Percentiles rank a stretch among this genome's conserved stretches.
These are phyloP conservation scores for Hypocreales sp. DNA, from an alignment of 2,329 filamentous ascomycete species.

Conservation along the genomic window DNA sequence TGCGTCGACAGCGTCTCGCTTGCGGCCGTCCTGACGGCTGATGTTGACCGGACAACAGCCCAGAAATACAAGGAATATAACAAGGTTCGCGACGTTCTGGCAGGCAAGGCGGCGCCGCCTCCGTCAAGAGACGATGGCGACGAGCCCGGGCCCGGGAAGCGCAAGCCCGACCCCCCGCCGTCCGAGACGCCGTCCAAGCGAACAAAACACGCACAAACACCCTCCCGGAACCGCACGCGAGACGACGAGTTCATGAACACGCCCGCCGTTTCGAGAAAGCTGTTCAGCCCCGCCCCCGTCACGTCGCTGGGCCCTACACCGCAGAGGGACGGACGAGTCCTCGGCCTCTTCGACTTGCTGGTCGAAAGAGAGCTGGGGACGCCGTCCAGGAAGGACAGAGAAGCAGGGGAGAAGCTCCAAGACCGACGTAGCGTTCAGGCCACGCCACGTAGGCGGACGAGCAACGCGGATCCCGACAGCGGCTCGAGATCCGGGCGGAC, in stretches of 20 bases:
- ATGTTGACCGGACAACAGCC: conserved; percentile 30
- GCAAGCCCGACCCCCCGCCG: conserved; percentile 19
- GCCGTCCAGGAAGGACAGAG: conserved; percentile 26
- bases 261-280: conserved; percentile 38
- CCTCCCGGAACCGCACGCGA: conserved; percentile 22
- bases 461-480: conserved; percentile 12
- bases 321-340: conserved; percentile 60
- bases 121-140: conserved; percentile 11
- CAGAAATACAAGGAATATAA: conserved; percentile 67
- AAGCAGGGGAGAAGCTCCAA: conserved; percentile 6
- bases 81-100: conserved; percentile 42
- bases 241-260: conserved; percentile 33
- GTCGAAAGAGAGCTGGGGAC: conserved; percentile 32
- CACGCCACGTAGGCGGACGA: conserved; percentile 30
- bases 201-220: conserved; percentile 28
- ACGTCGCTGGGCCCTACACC: conserved; percentile 63
- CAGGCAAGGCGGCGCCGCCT: conserved; percentile 32
- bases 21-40: neutral
- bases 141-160: conserved; percentile 19
- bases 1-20: conserved; percentile 18
- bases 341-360: conserved; percentile 64
- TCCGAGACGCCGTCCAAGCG: conserved; percentile 37
- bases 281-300: conserved; percentile 43
- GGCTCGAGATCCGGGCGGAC: conserved; percentile 25
- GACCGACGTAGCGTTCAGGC: conserved; percentile 12